phyloP scores from a whole-genome alignment of 2,329 filamentous ascomycete species.

The Cladosporium austrohemisphaericum region DNA sequence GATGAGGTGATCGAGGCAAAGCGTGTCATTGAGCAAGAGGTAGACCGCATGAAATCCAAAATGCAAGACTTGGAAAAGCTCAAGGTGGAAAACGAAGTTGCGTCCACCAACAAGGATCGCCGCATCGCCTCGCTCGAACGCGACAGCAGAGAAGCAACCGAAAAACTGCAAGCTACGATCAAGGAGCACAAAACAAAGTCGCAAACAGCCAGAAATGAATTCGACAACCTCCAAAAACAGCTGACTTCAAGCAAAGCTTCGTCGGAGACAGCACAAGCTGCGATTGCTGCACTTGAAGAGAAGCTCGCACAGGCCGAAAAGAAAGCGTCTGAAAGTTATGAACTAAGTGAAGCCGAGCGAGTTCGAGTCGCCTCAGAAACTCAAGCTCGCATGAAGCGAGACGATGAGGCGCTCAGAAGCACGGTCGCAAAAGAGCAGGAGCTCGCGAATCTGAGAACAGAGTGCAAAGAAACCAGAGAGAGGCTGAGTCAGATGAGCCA shows the following conservation, averaged over 20 bases:
- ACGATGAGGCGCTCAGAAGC: constrained; percentile 1
- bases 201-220: constrained; percentile 17
- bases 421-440: constrained; percentile 10
- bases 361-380: neutral
- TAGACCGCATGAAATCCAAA: constrained; percentile 3
- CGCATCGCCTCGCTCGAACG: constrained; percentile 21
- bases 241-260: constrained; percentile 8
- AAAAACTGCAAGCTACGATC: constrained; percentile 19
- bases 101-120: constrained; percentile 15
- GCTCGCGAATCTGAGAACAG: constrained; percentile 15
- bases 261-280: constrained; percentile 8
- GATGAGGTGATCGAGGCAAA: neutral
- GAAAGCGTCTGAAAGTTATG: constrained; percentile 1
- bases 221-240: constrained; percentile 19
- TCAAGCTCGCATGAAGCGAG: constrained; percentile 6
- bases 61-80: constrained; percentile 2
- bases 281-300: constrained; percentile 16
- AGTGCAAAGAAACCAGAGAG: constrained; percentile 12
- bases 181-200: constrained; percentile 16
- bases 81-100: constrained; percentile 19
- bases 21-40: neutral
- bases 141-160: constrained; percentile 19
- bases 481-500: constrained; percentile 6
- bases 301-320: constrained; percentile 21
- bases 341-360: neutral